A percentile compares a stretch with the other conserved stretches of the same genome.
Conservation (phyloP, 306 rosid species). For the Potentilla sterilis region DNA sequence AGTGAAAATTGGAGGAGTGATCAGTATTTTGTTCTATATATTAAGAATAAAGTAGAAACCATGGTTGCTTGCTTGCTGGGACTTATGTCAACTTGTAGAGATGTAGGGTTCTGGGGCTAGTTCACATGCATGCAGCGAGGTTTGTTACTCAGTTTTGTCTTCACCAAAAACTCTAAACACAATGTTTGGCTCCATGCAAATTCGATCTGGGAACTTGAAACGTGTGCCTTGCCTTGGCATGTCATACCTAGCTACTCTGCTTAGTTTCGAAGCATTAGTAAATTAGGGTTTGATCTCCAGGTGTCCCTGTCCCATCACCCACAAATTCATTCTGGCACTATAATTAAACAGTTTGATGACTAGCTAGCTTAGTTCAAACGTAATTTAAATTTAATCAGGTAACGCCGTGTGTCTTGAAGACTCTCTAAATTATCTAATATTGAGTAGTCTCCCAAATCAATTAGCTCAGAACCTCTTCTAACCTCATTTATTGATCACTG, state of each 20-base stretch:
- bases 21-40: too few relatives aligned
- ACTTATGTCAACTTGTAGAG: background rate
- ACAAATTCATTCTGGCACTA: background rate
- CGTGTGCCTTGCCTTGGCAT: constrained; percentile 33
- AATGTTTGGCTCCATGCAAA: background rate
- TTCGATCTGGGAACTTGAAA: background rate
- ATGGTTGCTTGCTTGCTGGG: background rate
- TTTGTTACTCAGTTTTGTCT: constrained; percentile 10
- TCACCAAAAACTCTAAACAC: background rate
- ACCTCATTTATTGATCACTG: too few relatives aligned
- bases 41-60: background rate
- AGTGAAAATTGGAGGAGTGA: too few relatives aligned
- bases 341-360: background rate
- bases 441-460: too few relatives aligned
- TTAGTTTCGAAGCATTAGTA: background rate
- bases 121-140: constrained; percentile 22
- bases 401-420: too few relatives aligned
- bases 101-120: background rate
- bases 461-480: too few relatives aligned
- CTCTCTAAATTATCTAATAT: too few relatives aligned
- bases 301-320: background rate
- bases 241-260: background rate
- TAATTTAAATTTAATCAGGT: background rate
- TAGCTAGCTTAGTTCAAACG: background rate
- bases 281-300: background rate